Evolutionary conservation across 495 filamentous ascomycete species (phyloP).

Genomic region (Sporormia fimetaria): DNA sequence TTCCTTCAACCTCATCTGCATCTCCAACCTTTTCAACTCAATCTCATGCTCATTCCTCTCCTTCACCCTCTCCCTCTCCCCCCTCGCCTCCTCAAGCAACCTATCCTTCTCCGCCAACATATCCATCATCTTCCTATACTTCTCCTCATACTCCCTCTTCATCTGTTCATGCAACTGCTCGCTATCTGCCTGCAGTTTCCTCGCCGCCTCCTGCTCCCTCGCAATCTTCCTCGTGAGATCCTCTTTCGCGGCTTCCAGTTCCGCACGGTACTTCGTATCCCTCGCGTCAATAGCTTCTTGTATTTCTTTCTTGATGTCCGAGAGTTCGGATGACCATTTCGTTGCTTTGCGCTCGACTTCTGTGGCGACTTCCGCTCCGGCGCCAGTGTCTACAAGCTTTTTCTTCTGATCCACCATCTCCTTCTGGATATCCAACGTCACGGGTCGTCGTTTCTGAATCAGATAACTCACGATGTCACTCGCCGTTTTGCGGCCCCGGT

Average conservation of each 20-base stretch:
- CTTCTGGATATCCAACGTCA: constrained; percentile 4
- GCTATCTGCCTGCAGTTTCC: constrained; percentile 1
- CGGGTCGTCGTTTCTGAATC: constrained; percentile 1
- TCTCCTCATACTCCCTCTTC: not conserved
- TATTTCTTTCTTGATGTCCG: constrained; percentile 1
- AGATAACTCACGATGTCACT: constrained; percentile 4
- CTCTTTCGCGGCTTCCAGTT: constrained; percentile 1
- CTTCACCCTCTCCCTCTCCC: not conserved
- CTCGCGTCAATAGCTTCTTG: not conserved
- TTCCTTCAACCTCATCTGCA: constrained; percentile 4
- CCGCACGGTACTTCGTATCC: not conserved
- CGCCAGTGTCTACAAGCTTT: constrained; percentile 1
- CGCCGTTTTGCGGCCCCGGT: constrained; percentile 1
- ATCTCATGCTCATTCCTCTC: constrained; percentile 1
- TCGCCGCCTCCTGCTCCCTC: not conserved
- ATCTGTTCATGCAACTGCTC: constrained; percentile 4
- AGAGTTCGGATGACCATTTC: constrained; percentile 1
- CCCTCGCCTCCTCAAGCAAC: not conserved
- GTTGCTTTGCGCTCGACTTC: constrained; percentile 4
- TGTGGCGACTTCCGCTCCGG: constrained; percentile 1
- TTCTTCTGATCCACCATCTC: constrained; percentile 8
- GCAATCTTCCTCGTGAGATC: not conserved
- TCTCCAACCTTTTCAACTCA: constrained; percentile 1
- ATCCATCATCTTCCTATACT: constrained; percentile 2
- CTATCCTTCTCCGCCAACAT: not conserved